Evolutionary conservation across 805 yeast species (phyloP).

Genomic region (Kazachstania psychrophila): DNA sequence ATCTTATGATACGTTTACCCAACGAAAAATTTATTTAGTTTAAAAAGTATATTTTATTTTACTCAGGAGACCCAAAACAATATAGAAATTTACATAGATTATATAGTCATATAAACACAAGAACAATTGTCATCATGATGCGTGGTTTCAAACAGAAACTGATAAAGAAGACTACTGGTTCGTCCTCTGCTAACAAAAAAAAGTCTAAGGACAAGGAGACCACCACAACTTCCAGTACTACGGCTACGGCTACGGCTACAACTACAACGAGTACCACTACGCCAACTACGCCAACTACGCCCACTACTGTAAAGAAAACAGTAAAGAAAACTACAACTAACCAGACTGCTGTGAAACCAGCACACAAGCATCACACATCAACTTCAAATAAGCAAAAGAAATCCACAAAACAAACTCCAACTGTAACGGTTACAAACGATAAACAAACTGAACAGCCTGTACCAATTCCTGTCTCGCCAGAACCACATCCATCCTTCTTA

Average conservation of each 20-base stretch:
- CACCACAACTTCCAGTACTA: slow-evolving; percentile 1
- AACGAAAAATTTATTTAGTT: no score
- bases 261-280: slow-evolving; percentile 5
- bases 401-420: slow-evolving; percentile 5
- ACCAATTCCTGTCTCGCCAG: not conserved
- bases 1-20: slow-evolving; percentile 25
- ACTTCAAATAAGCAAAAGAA: not conserved
- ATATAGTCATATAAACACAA: no score
- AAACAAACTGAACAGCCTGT: not conserved
- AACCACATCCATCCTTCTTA: slow-evolving; percentile 19
- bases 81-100: no score
- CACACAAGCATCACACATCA: no score
- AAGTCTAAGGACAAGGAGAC: slow-evolving; percentile 37
- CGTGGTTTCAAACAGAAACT: slow-evolving; percentile 58
- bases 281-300: slow-evolving; percentile 1
- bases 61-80: no score
- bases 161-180: slow-evolving; percentile 30
- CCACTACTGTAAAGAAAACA: not conserved
- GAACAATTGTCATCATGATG: slow-evolving; percentile 70
- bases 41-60: no score
- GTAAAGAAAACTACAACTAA: slow-evolving; percentile 1
- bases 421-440: slow-evolving; percentile 9
- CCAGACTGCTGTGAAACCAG: no score
- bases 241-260: not conserved
- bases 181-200: slow-evolving; percentile 32